Percentiles rank a stretch among this genome's conserved stretches.
Conservation (phyloP, 257 asterid genomes). For the Vinca minor region DNA sequence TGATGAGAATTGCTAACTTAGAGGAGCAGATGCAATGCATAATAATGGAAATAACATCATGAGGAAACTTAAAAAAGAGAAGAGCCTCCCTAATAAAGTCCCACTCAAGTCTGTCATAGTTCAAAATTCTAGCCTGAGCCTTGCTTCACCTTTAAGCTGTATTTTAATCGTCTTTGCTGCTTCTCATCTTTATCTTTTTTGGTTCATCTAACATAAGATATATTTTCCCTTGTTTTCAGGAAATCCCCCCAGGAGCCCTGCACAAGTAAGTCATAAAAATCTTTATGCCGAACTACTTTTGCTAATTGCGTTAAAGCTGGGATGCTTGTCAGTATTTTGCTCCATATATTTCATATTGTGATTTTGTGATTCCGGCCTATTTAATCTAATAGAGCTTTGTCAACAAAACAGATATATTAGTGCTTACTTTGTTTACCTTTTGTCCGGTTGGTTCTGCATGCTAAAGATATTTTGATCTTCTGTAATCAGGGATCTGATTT, state of each 20-base stretch:
- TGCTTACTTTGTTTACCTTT: background rate
- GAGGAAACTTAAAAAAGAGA: no score
- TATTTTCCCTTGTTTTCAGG: slow-evolving; percentile 31
- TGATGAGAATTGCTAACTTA: no score
- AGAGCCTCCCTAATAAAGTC: no score
- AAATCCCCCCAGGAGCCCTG: slow-evolving; percentile 13
- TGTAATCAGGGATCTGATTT: slow-evolving; percentile 56
- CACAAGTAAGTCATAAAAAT: slow-evolving; percentile 14
- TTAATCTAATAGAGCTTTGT: background rate
- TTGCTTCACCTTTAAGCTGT: background rate
- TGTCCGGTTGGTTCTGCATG: background rate
- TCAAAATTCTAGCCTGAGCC: background rate
- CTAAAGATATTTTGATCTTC: no score
- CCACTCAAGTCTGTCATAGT: no score
- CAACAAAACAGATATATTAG: background rate
- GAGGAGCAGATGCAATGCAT: no score
- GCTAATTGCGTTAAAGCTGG: background rate
- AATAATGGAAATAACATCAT: no score
- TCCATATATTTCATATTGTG: background rate
- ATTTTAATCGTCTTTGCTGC: background rate
- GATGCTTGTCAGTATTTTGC: background rate
- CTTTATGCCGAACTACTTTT: background rate
- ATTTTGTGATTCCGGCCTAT: background rate
- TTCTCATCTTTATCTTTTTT: background rate
- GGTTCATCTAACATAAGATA: background rate